phyloP scores from a whole-genome alignment of 768 basidiomycete genomes.

The Ramaria sp. region DNA sequence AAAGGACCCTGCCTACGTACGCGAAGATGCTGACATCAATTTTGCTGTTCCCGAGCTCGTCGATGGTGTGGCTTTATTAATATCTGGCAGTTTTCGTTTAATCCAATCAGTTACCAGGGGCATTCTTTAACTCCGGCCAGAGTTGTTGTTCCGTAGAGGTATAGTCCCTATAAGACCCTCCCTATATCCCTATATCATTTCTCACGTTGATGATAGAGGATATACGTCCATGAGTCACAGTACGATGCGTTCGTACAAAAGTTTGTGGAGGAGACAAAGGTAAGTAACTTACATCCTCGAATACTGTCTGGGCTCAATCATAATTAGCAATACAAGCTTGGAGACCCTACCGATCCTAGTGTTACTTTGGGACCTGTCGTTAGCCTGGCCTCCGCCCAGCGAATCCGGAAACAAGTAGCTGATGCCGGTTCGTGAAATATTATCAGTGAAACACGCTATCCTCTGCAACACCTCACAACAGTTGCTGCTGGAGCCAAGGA shows the following conservation, averaged over 20 bases:
- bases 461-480: conserved; percentile 17
- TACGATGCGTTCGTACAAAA: conserved; percentile 72
- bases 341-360: conserved; percentile 65
- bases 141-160: conserved; percentile 93
- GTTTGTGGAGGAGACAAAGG: conserved; percentile 69
- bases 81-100: neutral
- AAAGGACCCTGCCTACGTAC: conserved; percentile 95
- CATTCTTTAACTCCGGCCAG: conserved; percentile 96
- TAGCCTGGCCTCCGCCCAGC: conserved; percentile 72
- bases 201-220: conserved; percentile 39
- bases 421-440: conserved; percentile 51
- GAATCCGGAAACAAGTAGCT: conserved; percentile 76
- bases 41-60: conserved; percentile 82
- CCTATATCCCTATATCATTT: neutral
- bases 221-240: conserved; percentile 83
- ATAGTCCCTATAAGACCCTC: conserved; percentile 10
- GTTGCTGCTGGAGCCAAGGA: conserved; percentile 72
- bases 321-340: conserved; percentile 66
- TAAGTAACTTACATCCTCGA: conserved; percentile 14
- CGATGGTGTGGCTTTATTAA: conserved; percentile 50
- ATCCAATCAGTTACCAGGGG: conserved; percentile 36
- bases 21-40: conserved; percentile 73
- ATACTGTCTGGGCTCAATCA: neutral
- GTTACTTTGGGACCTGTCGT: conserved; percentile 91
- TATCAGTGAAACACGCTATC: neutral